phyloP scores from a whole-genome alignment of 805 yeast genomes.

The Kodamaea fukazawae region DNA sequence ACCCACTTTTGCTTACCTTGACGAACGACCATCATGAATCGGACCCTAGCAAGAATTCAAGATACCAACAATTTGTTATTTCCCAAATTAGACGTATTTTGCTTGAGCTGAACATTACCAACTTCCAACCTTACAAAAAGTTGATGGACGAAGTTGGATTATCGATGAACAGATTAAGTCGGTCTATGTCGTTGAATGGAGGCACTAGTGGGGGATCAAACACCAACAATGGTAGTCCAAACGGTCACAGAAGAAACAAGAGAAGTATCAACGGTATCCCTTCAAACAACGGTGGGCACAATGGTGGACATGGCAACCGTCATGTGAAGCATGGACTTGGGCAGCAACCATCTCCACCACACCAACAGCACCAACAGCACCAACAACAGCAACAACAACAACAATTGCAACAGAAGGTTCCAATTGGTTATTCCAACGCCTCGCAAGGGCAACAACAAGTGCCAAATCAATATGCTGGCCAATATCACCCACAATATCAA shows the following conservation, averaged over 20 bases:
- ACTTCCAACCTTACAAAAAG: slow-evolving; percentile 73
- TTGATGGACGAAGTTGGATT: slow-evolving; percentile 91
- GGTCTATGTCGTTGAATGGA: slow-evolving; percentile 18
- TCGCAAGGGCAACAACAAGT: slow-evolving; percentile 7
- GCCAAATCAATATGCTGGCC: slow-evolving; percentile 4
- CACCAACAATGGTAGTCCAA: slow-evolving; percentile 2
- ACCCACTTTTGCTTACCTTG: slow-evolving; percentile 51
- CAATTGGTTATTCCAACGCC: not conserved
- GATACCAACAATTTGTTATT: slow-evolving; percentile 53
- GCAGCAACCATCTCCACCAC: slow-evolving; percentile 10
- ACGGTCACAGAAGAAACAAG: slow-evolving; percentile 23
- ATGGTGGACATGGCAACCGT: slow-evolving; percentile 4
- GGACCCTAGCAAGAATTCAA: slow-evolving; percentile 15
- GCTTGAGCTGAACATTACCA: slow-evolving; percentile 52
- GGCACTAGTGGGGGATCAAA: slow-evolving; percentile 4
- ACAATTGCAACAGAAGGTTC: not conserved
- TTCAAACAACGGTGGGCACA: not conserved
- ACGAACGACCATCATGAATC: slow-evolving; percentile 14
- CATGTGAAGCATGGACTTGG: slow-evolving; percentile 4
- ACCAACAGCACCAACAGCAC: slow-evolving; percentile 14
- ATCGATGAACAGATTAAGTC: slow-evolving; percentile 31
- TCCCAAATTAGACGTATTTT: slow-evolving; percentile 63
- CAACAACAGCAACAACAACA: slow-evolving; percentile 14
- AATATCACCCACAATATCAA: slow-evolving; percentile 11
- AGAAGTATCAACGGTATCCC: slow-evolving; percentile 12